These are phyloP conservation scores for Luzula sylvatica DNA, from an alignment of 176 grass and related monocot genomes.

Conservation along the genomic window DNA sequence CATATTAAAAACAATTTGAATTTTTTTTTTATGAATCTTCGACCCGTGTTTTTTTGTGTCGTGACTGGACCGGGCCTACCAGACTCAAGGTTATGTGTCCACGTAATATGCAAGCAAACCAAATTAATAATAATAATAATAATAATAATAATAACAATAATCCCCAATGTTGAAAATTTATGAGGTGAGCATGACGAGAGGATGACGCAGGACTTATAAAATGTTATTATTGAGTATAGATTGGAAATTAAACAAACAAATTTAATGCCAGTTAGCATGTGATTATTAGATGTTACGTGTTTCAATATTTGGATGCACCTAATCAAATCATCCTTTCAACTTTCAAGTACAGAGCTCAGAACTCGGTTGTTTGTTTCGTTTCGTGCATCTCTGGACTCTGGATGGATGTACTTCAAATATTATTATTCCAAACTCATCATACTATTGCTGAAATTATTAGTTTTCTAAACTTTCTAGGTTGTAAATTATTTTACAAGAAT, in stretches of 20 bases:
- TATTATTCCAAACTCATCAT: neutral
- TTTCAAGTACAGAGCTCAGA: neutral
- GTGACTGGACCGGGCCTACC: too few relatives aligned
- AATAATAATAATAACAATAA: too few relatives aligned
- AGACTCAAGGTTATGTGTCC: too few relatives aligned
- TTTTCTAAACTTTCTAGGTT: too few relatives aligned
- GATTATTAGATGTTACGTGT: neutral
- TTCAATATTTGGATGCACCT: neutral
- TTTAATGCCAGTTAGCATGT: slow-evolving; percentile 4
- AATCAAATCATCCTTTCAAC: neutral
- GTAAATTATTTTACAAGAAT: too few relatives aligned
- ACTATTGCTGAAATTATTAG: too few relatives aligned
- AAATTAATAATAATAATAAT: too few relatives aligned
- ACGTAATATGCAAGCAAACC: too few relatives aligned
- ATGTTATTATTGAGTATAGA: neutral
- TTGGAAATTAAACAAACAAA: neutral
- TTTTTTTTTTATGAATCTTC: too few relatives aligned
- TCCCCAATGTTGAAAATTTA: too few relatives aligned
- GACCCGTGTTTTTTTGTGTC: too few relatives aligned
- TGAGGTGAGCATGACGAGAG: slow-evolving; percentile 4
- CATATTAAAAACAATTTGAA: too few relatives aligned
- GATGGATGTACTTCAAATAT: neutral
- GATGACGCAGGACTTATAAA: neutral
- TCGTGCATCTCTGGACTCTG: neutral
- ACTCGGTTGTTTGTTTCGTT: neutral